Base-by-base conservation (phyloP, 306 rosid species). In the Mimosa pudica region DNA sequence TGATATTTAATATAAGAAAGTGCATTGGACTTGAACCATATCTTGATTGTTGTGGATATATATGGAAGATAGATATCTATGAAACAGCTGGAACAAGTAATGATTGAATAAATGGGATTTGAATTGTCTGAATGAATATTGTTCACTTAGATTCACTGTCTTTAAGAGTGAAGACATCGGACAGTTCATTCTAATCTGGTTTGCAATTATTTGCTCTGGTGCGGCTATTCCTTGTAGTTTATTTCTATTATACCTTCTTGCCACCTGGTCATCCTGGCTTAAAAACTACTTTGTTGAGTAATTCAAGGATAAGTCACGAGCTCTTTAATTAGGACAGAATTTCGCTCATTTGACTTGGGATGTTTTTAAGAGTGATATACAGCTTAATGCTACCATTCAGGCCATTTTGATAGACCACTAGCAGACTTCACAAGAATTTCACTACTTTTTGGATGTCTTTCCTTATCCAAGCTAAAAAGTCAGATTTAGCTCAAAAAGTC, bases 11-110 rank as follows among this genome's bases (percentile, higher is more conserved):
- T 8, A 6, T 55, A 44, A 64, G 70, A 51, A 74, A 74, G 32
- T 36, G 67, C 58, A 67, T 72, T 72, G 44, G 72, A 42, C 58
- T 82, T 76, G 72, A 44, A 44, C 54, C 35, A 78, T 83, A 32
- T 67, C 62, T 38, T 51, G 73, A 72, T 78, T 16, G 10, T 48
- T 49, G 58, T 44, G 14, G 32, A 79, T 77, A 64, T 68, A 65
- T 36, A 6, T 61, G 42, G 69, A 32, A 48, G 45, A 65, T 69
- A 38, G 78, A 32, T 76, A 70, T 62, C 45, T 70, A 20, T n/a
- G 3, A 65, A 54, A 42, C 41, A 47, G 58, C 44, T 79, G 74
- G 17, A 67, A 76, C 20, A 62, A 71, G 82, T 73, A 55, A 73
- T 52, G 14, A 36, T 73, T 78, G 45, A 71, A 45, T 73, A 73